phyloP scores from a whole-genome alignment of 1,284 basidiomycete genomes.

The Sutorius eximius region DNA sequence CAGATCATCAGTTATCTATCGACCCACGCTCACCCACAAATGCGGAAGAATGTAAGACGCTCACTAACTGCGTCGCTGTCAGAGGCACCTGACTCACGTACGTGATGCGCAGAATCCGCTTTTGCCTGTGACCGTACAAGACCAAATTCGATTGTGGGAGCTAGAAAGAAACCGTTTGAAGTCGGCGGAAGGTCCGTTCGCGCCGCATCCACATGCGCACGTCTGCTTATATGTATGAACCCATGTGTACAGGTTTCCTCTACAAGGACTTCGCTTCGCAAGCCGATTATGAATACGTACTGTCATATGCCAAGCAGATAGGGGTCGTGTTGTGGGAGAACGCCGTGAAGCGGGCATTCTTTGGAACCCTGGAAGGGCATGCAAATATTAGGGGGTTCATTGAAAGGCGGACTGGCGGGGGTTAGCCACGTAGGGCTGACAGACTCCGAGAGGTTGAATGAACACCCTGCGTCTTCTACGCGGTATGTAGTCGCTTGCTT shows the following conservation, averaged over 20 bases:
- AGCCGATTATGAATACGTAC: conserved; percentile 84
- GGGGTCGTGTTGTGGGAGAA: conserved; percentile 83
- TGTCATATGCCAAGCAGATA: conserved; percentile 82
- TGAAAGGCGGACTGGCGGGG: conserved; percentile 55
- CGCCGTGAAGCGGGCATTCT: conserved; percentile 71
- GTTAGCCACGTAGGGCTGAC: conserved; percentile 14
- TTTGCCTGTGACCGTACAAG: conserved; percentile 93
- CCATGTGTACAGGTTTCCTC: conserved; percentile 65
- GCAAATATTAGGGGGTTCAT: conserved; percentile 78
- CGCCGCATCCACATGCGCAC: conserved; percentile 18
- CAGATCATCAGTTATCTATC: conserved; percentile 95
- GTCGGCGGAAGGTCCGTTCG: conserved; percentile 72
- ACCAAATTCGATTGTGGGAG: conserved; percentile 98
- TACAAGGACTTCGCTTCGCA: conserved; percentile 87
- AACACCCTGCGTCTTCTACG: conserved; percentile 5
- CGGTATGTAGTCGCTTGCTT: conserved; percentile 6
- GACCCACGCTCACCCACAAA: conserved; percentile 96
- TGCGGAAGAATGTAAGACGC: conserved; percentile 82
- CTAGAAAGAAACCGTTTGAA: conserved; percentile 91
- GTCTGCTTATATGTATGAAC: conserved; percentile 17
- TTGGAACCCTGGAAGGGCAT: conserved; percentile 81
- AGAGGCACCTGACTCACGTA: conserved; percentile 16
- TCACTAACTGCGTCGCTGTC: conserved; percentile 10
- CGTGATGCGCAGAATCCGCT: conserved; percentile 68
- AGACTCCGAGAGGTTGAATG: background rate